Conservation (phyloP, 2,329 filamentous ascomycete genomes). For the Penicillium palitans region DNA sequence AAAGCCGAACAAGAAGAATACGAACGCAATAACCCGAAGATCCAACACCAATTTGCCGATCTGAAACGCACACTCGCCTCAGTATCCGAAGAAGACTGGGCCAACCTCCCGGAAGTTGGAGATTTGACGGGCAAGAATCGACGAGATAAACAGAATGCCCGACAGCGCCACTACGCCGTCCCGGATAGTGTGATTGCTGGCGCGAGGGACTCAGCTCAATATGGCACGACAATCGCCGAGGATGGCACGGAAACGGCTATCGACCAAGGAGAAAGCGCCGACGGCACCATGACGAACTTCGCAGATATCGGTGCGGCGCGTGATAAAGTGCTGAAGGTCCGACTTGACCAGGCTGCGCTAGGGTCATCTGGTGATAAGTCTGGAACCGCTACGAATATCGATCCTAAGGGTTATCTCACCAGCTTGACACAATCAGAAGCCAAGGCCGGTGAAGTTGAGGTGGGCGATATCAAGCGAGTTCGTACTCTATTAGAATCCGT, state of each 20-base stretch:
- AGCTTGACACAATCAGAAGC: constrained; percentile 80
- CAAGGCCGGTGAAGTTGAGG: constrained; percentile 75
- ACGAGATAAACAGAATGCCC: constrained; percentile 76
- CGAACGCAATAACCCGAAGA: constrained; percentile 96
- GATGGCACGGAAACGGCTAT: constrained; percentile 62
- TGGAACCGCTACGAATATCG: constrained; percentile 86
- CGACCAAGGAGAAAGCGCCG: constrained; percentile 51
- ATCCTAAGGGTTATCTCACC: constrained; percentile 94
- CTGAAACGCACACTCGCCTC: constrained; percentile 85
- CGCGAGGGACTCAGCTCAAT: constrained; percentile 74
- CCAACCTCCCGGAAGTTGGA: constrained; percentile 89
- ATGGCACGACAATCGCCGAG: constrained; percentile 85
- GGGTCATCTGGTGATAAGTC: constrained; percentile 67
- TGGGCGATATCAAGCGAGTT: constrained; percentile 93
- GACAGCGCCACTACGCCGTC: constrained; percentile 90
- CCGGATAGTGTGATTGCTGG: constrained; percentile 93
- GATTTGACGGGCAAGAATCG: constrained; percentile 94
- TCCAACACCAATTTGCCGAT: constrained; percentile 96
- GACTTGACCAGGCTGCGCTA: constrained; percentile 82
- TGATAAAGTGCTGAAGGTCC: constrained; percentile 93
- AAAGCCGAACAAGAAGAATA: constrained; percentile 88
- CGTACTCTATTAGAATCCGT: constrained; percentile 92
- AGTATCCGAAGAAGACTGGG: constrained; percentile 95
- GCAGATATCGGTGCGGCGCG: constrained; percentile 94
- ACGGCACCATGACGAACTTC: constrained; percentile 97